Evolutionary conservation across 2,329 filamentous ascomycete species (phyloP), one percentile per base, ranked within the genome.

Genomic region (Curvularia spicifera): DNA sequence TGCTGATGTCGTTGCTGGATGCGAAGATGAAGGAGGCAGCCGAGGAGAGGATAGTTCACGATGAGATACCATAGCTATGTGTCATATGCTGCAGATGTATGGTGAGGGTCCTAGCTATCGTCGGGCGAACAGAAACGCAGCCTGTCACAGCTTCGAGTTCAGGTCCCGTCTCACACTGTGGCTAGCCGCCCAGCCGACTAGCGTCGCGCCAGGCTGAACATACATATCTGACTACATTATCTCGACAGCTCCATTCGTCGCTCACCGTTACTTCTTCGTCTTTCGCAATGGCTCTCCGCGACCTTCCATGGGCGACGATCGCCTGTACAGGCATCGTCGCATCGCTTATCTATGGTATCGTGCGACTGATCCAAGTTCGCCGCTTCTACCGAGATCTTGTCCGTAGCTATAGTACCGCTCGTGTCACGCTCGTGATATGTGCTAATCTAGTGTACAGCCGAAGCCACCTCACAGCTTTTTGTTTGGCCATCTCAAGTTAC

Each of bases 381-480:
- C 62, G 64, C 1, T 67, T 64, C 31, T 73, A 65, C 46, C 68
- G 60, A 35, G 58, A 71, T 24, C 42, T 73, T 45, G 69, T 72
- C 61, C 10, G 64, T 48, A 8, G 15, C 10, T 10, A n/a, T n/a
- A 24, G 10, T 8, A 26, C 9, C 35, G 22, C 5, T 18, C 15
- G 35, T 40, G 7, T 24, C 9, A 12, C 8, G 3, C 1, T 22
- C 12, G 39, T 10, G 4, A 28, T 28, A 26, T 20, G 35, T 1
- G 33, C 51, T 58, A 35, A 55, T 43, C 7, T 42, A 6, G 5
- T 1, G 13, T 10, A 3, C 35, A 76, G 74, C 79, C 78, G 33
- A 75, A 74, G 45, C 78, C 79, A 18, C 79, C 79, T 13, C 77
- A 79, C 51, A 69, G 67, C 51, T 78, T 75, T 51, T 46, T 81